Conservation (phyloP, 2,329 filamentous ascomycete genomes). For the Hypoxylon sp. region DNA sequence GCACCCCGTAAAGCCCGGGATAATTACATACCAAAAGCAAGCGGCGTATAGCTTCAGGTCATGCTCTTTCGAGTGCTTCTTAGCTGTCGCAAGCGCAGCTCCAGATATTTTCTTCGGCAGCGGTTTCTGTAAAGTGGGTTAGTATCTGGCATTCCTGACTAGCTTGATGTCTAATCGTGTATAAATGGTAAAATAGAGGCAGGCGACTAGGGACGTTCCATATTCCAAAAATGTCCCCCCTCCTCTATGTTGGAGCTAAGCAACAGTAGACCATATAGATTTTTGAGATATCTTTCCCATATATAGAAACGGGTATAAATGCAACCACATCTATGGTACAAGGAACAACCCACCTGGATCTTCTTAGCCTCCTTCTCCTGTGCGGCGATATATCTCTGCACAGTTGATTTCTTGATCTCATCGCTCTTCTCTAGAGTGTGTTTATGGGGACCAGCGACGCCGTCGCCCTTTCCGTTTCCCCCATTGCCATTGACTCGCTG, state of each 20-base stretch:
- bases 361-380: conserved; percentile 77
- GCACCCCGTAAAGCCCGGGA: conserved; percentile 14
- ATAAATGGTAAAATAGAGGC: conserved; percentile 1
- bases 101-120: conserved; percentile 81
- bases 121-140: conserved; percentile 71
- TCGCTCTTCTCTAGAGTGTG: conserved; percentile 82
- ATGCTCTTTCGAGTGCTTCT: conserved; percentile 77
- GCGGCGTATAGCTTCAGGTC: conserved; percentile 84
- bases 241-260: conserved; percentile 19
- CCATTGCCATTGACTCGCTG: conserved; percentile 84
- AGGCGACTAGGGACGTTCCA: conserved; percentile 4
- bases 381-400: conserved; percentile 75
- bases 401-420: conserved; percentile 84
- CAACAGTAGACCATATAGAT: conserved; percentile 18
- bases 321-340: conserved; percentile 31
- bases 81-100: conserved; percentile 76
- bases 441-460: conserved; percentile 79
- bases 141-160: conserved; percentile 20
- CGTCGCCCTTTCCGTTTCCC: conserved; percentile 79
- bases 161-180: conserved; percentile 3
- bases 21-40: conserved; percentile 78
- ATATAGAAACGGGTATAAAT: conserved; percentile 31
- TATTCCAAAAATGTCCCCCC: conserved; percentile 8
- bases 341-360: conserved; percentile 62
- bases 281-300: conserved; percentile 34